phyloP scores from a whole-genome alignment of 2,329 filamentous ascomycete genomes.

The Chrysosporium queenslandicum region DNA sequence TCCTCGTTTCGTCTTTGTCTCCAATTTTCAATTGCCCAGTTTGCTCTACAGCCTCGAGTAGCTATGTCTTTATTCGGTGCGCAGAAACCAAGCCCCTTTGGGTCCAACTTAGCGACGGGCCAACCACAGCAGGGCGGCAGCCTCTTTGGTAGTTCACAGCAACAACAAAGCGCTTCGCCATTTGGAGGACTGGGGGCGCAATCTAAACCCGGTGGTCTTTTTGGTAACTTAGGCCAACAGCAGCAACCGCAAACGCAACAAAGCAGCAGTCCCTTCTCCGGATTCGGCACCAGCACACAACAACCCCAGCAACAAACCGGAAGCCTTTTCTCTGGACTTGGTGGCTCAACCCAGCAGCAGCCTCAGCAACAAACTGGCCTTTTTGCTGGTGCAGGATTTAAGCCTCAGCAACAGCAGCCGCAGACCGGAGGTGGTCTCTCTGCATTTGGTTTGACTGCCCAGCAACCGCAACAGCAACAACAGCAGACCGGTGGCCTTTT shows the following conservation, averaged over 20 bases:
- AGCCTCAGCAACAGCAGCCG: slow-evolving; percentile 27
- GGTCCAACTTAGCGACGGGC: slow-evolving; percentile 8
- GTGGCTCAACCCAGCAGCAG: slow-evolving; percentile 16
- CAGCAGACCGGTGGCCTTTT: slow-evolving; percentile 32
- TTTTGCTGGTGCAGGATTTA: slow-evolving; percentile 32
- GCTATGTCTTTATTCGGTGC: slow-evolving; percentile 17
- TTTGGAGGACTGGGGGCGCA: slow-evolving; percentile 12
- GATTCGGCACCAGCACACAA: slow-evolving; percentile 10
- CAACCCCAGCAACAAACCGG: slow-evolving; percentile 18
- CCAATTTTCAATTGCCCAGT: background rate
- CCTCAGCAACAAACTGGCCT: slow-evolving; percentile 28
- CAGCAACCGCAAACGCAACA: slow-evolving; percentile 23
- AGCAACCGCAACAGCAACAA: slow-evolving; percentile 32
- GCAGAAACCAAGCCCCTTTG: slow-evolving; percentile 14
- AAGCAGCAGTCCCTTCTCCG: slow-evolving; percentile 21
- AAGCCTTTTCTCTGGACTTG: slow-evolving; percentile 21
- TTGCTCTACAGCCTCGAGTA: background rate
- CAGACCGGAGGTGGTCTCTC: slow-evolving; percentile 31
- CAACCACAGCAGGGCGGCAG: slow-evolving; percentile 16
- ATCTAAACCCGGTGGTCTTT: slow-evolving; percentile 17
- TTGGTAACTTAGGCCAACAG: slow-evolving; percentile 17
- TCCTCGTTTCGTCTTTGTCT: background rate
- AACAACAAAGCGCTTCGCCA: slow-evolving; percentile 16
- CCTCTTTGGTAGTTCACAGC: slow-evolving; percentile 19
- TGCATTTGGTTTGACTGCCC: slow-evolving; percentile 25